These are phyloP conservation scores for Rubroshorea leprosula DNA, from an alignment of 345 rosid species.

Conservation along the genomic window DNA sequence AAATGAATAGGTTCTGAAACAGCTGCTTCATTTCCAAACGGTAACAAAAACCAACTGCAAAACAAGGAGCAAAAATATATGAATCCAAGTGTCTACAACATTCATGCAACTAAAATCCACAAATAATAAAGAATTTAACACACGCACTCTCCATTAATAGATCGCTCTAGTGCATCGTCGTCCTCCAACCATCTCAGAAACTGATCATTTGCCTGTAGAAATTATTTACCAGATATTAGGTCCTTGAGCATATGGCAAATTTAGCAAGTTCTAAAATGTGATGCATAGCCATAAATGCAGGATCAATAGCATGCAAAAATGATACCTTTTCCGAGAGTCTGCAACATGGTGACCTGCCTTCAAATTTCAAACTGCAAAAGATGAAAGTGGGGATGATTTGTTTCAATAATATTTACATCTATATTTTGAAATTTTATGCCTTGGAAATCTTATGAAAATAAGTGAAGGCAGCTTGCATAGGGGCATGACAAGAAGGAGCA, in stretches of 20 bases:
- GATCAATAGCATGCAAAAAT: slow-evolving; percentile 3
- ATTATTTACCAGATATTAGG: background rate
- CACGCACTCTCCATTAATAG: slow-evolving; percentile 77
- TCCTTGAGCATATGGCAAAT: background rate
- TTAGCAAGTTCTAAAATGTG: background rate
- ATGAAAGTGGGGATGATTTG: no score
- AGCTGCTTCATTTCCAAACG: slow-evolving; percentile 35
- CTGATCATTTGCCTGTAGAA: slow-evolving; percentile 34
- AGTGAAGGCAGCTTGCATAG: no score
- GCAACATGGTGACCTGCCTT: slow-evolving; percentile 77
- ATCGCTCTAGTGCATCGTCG: slow-evolving; percentile 72
- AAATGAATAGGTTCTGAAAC: slow-evolving; percentile 43
- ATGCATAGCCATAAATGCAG: background rate
- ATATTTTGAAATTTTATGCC: no score
- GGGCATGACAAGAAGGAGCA: no score
- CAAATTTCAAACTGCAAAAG: slow-evolving; percentile 64
- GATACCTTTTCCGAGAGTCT: slow-evolving; percentile 81
- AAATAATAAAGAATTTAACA: slow-evolving; percentile 8
- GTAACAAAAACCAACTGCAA: slow-evolving; percentile 64
- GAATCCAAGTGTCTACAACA: background rate
- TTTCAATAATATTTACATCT: no score
- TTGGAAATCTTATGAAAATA: no score
- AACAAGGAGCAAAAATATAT: background rate
- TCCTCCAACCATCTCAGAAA: slow-evolving; percentile 44
- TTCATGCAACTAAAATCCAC: background rate